These are phyloP conservation scores for Lachnellula cervina DNA, from an alignment of 2,329 filamentous ascomycete species.

Conservation along the genomic window DNA sequence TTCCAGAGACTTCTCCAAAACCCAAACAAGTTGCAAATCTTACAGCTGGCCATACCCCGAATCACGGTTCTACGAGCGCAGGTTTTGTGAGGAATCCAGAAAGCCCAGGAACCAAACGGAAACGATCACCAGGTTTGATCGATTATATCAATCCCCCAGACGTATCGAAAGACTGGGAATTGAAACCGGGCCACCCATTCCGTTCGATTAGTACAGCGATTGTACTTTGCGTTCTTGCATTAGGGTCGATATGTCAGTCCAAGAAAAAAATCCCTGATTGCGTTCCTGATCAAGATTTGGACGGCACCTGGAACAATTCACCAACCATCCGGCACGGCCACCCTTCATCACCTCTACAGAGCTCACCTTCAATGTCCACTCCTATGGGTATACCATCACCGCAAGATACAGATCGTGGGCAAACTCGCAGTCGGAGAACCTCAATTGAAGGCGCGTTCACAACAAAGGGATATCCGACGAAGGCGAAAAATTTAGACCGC, in stretches of 20 bases:
- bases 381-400: slow-evolving; percentile 47
- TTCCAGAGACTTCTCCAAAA: slow-evolving; percentile 25
- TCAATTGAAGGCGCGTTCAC: slow-evolving; percentile 41
- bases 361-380: slow-evolving; percentile 44
- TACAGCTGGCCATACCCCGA: slow-evolving; percentile 8
- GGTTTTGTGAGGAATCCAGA: slow-evolving; percentile 29
- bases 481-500: slow-evolving; percentile 66
- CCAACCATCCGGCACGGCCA: slow-evolving; percentile 43
- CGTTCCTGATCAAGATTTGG: slow-evolving; percentile 37
- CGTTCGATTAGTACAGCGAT: slow-evolving; percentile 75
- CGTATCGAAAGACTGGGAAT: slow-evolving; percentile 23
- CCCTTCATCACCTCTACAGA: slow-evolving; percentile 48
- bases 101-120: slow-evolving; percentile 30
- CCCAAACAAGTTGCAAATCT: slow-evolving; percentile 22
- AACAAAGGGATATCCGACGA: slow-evolving; percentile 19
- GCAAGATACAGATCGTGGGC: slow-evolving; percentile 43
- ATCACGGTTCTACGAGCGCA: neutral
- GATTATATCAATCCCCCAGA: slow-evolving; percentile 13
- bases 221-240: slow-evolving; percentile 73
- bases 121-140: slow-evolving; percentile 24
- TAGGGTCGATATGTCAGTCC: slow-evolving; percentile 74
- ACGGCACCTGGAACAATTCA: slow-evolving; percentile 18
- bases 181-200: slow-evolving; percentile 47
- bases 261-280: slow-evolving; percentile 53
- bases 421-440: slow-evolving; percentile 39